Percentiles rank a stretch among this genome's conserved stretches.
Evolutionary conservation across 2,329 filamentous ascomycete genomes (phyloP).

Genomic region (Colletotrichum lini): DNA sequence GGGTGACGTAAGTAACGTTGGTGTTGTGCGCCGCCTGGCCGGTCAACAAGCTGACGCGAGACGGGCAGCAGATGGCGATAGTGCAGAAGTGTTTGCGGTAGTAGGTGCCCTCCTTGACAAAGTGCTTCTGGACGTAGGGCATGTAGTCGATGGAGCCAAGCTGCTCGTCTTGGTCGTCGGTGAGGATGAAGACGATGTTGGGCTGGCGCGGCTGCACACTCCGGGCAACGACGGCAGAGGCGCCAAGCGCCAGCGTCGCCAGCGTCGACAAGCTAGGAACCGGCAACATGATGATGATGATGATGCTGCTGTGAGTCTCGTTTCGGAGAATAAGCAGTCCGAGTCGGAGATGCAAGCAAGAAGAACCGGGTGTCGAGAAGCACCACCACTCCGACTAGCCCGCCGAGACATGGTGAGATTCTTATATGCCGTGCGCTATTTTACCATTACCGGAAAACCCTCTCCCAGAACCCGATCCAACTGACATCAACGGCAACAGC

Average conservation of each 20-base stretch:
- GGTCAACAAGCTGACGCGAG: constrained; percentile 75
- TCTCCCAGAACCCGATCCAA: background rate
- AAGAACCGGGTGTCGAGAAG: no score
- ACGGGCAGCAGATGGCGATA: constrained; percentile 77
- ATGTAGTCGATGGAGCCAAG: constrained; percentile 74
- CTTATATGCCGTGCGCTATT: constrained; percentile 3
- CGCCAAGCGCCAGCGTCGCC: constrained; percentile 21
- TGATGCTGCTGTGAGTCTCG: background rate
- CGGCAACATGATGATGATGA: constrained; percentile 1
- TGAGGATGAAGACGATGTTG: constrained; percentile 78
- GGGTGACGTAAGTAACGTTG: constrained; percentile 72
- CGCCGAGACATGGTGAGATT: background rate
- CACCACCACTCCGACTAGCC: background rate
- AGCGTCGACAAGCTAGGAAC: constrained; percentile 11
- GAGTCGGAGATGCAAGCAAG: background rate
- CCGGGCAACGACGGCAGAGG: constrained; percentile 12
- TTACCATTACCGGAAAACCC: background rate
- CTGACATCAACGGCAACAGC: background rate
- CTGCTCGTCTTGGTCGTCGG: constrained; percentile 77
- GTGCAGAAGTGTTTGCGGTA: constrained; percentile 77
- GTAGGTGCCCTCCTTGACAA: constrained; percentile 70
- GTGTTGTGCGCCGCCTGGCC: constrained; percentile 79
- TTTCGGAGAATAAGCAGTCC: background rate
- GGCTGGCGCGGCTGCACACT: constrained; percentile 46
- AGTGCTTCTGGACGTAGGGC: constrained; percentile 68